These are phyloP conservation scores for Phytophthora sp. DNA, from an alignment of 352 stramenopile genomes.

Conservation along the genomic window DNA sequence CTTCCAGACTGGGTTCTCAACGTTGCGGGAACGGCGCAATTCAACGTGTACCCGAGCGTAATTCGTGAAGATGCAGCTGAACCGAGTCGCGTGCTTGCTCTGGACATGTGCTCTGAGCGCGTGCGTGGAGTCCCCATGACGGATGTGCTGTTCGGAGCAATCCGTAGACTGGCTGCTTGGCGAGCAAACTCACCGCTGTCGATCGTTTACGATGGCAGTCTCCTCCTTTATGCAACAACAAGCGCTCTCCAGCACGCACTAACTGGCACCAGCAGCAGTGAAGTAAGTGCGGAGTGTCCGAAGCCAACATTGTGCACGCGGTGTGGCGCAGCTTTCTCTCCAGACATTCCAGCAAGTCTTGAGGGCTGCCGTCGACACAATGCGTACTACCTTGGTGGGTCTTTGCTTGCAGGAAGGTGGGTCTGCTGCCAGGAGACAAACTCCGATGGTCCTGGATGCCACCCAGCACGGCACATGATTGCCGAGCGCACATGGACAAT, in stretches of 20 bases:
- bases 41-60: conserved; percentile 47
- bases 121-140: conserved; percentile 37
- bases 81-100: conserved; percentile 29
- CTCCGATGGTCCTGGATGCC: conserved; percentile 39
- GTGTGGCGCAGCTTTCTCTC: conserved; percentile 40
- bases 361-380: conserved; percentile 47
- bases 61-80: conserved; percentile 7
- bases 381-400: conserved; percentile 56
- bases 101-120: conserved; percentile 38
- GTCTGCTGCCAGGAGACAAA: conserved; percentile 55
- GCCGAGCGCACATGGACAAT: conserved; percentile 33
- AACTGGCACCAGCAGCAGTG: neutral
- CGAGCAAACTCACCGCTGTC: conserved; percentile 26
- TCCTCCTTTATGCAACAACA: conserved; percentile 51
- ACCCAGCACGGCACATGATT: conserved; percentile 38
- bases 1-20: conserved; percentile 49
- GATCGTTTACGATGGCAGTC: conserved; percentile 45
- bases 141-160: conserved; percentile 46
- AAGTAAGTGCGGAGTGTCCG: neutral
- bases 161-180: conserved; percentile 44
- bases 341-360: conserved; percentile 26
- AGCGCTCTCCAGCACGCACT: conserved; percentile 35
- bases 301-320: conserved; percentile 37
- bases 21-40: conserved; percentile 28
- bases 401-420: conserved; percentile 52